Evolutionary conservation across 1,284 basidiomycete genomes (phyloP), one percentile per base, ranked within the genome.

Genomic region (Xerocomus amazonicus): DNA sequence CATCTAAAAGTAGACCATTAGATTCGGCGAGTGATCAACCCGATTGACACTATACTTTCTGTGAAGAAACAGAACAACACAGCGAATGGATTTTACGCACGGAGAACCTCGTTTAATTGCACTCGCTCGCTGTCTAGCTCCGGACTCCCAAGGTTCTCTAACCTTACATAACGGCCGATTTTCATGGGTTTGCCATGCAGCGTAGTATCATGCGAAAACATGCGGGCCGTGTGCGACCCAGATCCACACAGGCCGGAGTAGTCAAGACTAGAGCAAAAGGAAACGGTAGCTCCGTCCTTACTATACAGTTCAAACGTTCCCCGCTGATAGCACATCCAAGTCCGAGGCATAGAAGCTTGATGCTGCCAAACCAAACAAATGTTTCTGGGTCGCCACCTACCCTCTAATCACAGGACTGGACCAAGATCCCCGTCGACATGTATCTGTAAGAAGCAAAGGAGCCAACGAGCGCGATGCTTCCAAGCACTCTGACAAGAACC

Each of bases 401-500:
- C 40, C 31, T 58, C 52, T 53, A 46, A 6, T 16, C 12, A 26
- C 53, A 17, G 31, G 28, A 23, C 17, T 27, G 27, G 34, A 16
- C 27, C 51, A 33, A 35, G 56, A 27, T 47, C 48, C 27, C 43
- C 39, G 39, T 37, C 27, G 29, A 32, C 9, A 23, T 19, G 41
- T 26, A 23, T 19, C 4, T 6, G 16, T 6, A 37, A 31, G 29
- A 7, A 31, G 9, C 29, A 12, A 12, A 31, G 29, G 12, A 31
- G 29, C 29, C 12, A 7, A 33, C 36, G 23, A 9, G 23, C 2
- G n/a, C 27, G n/a, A 19, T 27, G 27, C 36, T 28, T 40, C 38
- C 23, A 13, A 3, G 51, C 31, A 29, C 57, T 57, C 55, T 41
- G 40, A 39, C 9, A 42, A 32, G 26, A 28, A 53, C 19, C 29